Evolutionary conservation across 257 asterid genomes (phyloP), one percentile per base, ranked within the genome.

Genomic region (Ocimum tenuiflorum): DNA sequence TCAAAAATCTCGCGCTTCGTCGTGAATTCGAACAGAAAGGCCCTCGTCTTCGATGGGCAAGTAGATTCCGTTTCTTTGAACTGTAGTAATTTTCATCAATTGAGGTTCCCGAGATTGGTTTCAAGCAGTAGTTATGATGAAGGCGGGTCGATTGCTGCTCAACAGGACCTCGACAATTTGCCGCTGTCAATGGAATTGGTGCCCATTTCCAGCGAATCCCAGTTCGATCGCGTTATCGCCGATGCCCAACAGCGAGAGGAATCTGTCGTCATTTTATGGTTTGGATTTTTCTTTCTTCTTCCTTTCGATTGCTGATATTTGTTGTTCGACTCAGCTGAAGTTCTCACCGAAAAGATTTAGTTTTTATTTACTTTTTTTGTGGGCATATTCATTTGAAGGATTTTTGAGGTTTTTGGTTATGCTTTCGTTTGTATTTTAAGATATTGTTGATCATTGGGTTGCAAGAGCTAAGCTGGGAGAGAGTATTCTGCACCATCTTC

Each of bases 251-350:
- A 74, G 77, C 91, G 73, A 41, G 77, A 78, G 33, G 84, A 81
- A 79, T 75, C 88, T 22, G 55, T 89, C 59, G 77, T 92, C 20
- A 64, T 92, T 73, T 65, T 87, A 70, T 91, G 97, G 97, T 83
- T 73, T 50, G 80, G 53, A 47, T 38, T 38, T 33, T 41, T 24
- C 49, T 27, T 9, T 22, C 33, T 0, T 23, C 24, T 45, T 10
- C 11, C 27, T 19, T 35, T 14, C 15, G 10, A 19, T 15, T 45
- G 45, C 38, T 52, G 1, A 51, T 14, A 61, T 56, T 58, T 29
- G 4, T 38, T 9, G 35, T 65, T 59, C 31, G 18, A 17, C 49
- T 43, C 56, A 52, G 51, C 43, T 14, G 60, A 47, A 29, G 12
- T 31, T 39, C 43, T 7, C 18, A 29, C 3, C 0, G 49, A 17